Evolutionary conservation across 495 filamentous ascomycete genomes (phyloP).

Genomic region (Neurospora sp.): DNA sequence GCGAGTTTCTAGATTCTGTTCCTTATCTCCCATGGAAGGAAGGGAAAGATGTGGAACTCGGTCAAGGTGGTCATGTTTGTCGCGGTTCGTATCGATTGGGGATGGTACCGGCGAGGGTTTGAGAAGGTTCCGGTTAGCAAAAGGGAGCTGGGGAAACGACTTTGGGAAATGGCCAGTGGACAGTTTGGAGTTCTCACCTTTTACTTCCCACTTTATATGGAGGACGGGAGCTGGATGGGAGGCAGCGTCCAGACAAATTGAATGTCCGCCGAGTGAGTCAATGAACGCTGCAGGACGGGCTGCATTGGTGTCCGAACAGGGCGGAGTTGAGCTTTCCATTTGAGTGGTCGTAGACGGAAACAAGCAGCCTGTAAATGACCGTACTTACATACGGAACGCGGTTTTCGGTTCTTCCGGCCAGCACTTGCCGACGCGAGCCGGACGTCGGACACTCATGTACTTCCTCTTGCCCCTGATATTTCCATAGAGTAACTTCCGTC

Average conservation of each 20-base stretch:
- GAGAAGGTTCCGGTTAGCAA: background rate
- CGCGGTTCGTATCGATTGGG: background rate
- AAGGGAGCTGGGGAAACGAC: background rate
- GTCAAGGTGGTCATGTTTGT: background rate
- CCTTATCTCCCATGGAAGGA: background rate
- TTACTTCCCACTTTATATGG: background rate
- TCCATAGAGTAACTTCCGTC: too few species aligned
- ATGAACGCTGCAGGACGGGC: too few species aligned
- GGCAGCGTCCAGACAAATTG: background rate
- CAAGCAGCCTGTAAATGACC: too few species aligned
- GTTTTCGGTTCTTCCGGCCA: too few species aligned
- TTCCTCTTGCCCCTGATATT: background rate
- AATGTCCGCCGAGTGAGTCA: too few species aligned
- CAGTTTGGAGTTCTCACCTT: background rate
- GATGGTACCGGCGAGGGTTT: too few species aligned
- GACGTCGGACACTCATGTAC: too few species aligned
- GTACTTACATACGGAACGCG: too few species aligned
- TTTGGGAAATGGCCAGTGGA: background rate
- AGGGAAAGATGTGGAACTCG: background rate
- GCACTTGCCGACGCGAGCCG: too few species aligned
- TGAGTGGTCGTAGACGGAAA: too few species aligned
- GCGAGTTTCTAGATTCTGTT: background rate
- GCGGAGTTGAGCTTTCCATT: too few species aligned
- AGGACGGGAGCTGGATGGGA: background rate
- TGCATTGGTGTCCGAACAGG: too few species aligned